These are phyloP conservation scores for Cytospora paraplurivora DNA, from an alignment of 2,329 filamentous ascomycete species.

Conservation along the genomic window DNA sequence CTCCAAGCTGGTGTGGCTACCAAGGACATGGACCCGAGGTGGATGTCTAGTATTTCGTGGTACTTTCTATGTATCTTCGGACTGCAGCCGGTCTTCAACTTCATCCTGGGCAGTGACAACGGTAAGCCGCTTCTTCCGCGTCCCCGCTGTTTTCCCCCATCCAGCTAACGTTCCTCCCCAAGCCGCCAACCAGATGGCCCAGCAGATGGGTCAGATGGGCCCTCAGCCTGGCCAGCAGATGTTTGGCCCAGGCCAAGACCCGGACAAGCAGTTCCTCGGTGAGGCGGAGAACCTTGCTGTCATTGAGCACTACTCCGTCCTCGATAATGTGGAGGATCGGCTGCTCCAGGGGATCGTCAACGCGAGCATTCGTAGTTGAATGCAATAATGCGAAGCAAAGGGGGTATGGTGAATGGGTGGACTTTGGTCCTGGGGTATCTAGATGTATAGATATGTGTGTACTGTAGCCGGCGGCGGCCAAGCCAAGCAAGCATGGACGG, in stretches of 20 bases:
- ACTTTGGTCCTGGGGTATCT: not conserved
- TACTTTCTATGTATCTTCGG: slow-evolving; percentile 98
- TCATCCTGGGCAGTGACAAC: slow-evolving; percentile 93
- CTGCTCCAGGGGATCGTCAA: slow-evolving; percentile 62
- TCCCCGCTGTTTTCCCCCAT: slow-evolving; percentile 2
- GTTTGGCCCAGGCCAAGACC: slow-evolving; percentile 91
- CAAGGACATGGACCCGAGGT: slow-evolving; percentile 92
- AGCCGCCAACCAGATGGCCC: slow-evolving; percentile 90
- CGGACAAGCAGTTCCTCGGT: slow-evolving; percentile 89
- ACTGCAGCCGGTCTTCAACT: slow-evolving; percentile 94
- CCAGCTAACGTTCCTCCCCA: slow-evolving; percentile 24
- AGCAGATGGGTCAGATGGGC: slow-evolving; percentile 84
- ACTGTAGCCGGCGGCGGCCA: not conserved
- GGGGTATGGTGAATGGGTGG: not conserved
- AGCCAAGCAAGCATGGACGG: slow-evolving; percentile 5
- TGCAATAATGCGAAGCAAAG: not conserved
- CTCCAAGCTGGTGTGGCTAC: slow-evolving; percentile 95
- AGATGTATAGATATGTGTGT: slow-evolving; percentile 15
- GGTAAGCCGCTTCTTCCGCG: slow-evolving; percentile 56
- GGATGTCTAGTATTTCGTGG: slow-evolving; percentile 98
- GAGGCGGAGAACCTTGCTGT: slow-evolving; percentile 97
- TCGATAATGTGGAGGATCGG: slow-evolving; percentile 85
- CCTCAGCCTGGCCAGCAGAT: slow-evolving; percentile 66
- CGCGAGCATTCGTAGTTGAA: slow-evolving; percentile 30
- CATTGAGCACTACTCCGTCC: slow-evolving; percentile 87